Conservation (phyloP, 257 asterid species). For the Plantago elongata region DNA sequence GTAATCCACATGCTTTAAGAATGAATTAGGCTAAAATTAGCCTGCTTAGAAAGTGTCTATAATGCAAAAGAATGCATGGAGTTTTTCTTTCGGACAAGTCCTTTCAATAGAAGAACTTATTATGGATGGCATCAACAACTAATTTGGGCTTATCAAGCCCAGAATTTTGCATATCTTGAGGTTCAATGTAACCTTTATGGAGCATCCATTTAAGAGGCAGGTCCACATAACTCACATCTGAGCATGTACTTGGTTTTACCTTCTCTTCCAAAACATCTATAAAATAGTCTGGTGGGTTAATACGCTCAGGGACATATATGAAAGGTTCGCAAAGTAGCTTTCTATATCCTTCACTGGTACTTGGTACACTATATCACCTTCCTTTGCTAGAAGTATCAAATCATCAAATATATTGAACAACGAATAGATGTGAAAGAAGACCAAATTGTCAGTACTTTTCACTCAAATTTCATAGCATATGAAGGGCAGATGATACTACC, state of each 20-base stretch:
- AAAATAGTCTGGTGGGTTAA: conserved; percentile 87
- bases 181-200: conserved; percentile 70
- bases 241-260: conserved; percentile 49
- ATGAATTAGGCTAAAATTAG: conserved; percentile 16
- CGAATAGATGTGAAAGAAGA: conserved; percentile 57
- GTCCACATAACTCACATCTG: conserved; percentile 49
- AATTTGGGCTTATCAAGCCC: conserved; percentile 19
- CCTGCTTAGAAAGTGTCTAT: conserved; percentile 75
- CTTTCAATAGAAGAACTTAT: conserved; percentile 48
- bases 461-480: neutral
- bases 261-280: conserved; percentile 85
- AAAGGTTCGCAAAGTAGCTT: conserved; percentile 60
- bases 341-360: conserved; percentile 81
- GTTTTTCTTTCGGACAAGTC: conserved; percentile 79
- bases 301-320: conserved; percentile 70
- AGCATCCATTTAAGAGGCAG: conserved; percentile 90
- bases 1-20: neutral
- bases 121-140: conserved; percentile 39
- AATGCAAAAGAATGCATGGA: conserved; percentile 58
- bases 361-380: conserved; percentile 78
- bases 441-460: neutral
- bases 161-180: conserved; percentile 50
- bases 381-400: conserved; percentile 87
- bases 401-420: conserved; percentile 90
- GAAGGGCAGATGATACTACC: conserved; percentile 31